These are phyloP conservation scores for Trametes cubensis DNA, from an alignment of 768 basidiomycete genomes.

Conservation along the genomic window DNA sequence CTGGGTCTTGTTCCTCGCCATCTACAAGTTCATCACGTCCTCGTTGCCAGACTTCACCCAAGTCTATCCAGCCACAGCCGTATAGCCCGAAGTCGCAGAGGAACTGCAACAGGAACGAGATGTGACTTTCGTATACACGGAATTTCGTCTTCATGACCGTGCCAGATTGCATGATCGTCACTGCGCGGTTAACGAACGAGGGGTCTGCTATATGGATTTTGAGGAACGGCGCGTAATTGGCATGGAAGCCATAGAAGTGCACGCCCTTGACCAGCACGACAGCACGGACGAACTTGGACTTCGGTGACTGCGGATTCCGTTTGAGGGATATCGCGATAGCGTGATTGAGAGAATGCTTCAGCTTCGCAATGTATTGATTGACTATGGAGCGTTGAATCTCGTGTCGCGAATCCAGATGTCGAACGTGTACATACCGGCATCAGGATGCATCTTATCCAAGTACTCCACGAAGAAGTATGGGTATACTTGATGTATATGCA, in stretches of 20 bases:
- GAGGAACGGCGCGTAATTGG: slow-evolving; percentile 82
- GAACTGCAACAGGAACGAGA: slow-evolving; percentile 88
- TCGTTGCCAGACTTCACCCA: slow-evolving; percentile 67
- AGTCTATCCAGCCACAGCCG: slow-evolving; percentile 88
- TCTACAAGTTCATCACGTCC: slow-evolving; percentile 38
- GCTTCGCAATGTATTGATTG: slow-evolving; percentile 64
- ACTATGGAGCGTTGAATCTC: slow-evolving; percentile 48
- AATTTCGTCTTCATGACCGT: slow-evolving; percentile 80
- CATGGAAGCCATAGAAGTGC: slow-evolving; percentile 93
- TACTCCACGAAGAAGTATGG: slow-evolving; percentile 95
- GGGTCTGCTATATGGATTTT: slow-evolving; percentile 84
- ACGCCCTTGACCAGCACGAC: slow-evolving; percentile 90
- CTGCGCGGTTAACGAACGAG: slow-evolving; percentile 62
- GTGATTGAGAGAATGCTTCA: slow-evolving; percentile 79
- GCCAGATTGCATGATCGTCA: slow-evolving; percentile 79
- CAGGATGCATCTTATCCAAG: slow-evolving; percentile 61
- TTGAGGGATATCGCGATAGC: slow-evolving; percentile 83
- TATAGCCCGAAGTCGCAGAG: slow-evolving; percentile 94
- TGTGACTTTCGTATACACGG: slow-evolving; percentile 85
- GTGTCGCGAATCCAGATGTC: background rate
- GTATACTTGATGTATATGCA: slow-evolving; percentile 91
- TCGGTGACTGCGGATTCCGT: slow-evolving; percentile 62
- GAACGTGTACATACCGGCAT: slow-evolving; percentile 52
- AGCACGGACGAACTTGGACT: slow-evolving; percentile 68
- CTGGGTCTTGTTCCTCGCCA: slow-evolving; percentile 36